phyloP scores from a whole-genome alignment of 2,329 filamentous ascomycete genomes.

The Penicillium aurantiogriseum region DNA sequence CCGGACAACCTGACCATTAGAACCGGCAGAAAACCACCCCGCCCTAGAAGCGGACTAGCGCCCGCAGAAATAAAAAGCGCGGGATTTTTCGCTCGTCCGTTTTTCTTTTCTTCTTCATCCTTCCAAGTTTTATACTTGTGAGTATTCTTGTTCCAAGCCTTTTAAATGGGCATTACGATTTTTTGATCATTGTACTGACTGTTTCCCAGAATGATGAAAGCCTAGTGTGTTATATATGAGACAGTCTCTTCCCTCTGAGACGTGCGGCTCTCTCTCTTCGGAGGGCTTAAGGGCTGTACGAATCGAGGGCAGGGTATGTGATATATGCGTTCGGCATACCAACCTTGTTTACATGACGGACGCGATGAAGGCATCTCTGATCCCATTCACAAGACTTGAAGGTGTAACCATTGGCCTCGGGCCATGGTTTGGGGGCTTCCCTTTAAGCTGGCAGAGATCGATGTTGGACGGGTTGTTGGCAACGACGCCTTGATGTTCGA shows the following conservation, averaged over 20 bases:
- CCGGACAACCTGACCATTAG: neutral
- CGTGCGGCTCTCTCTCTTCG: conserved; percentile 72
- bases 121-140: conserved; percentile 99
- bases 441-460: conserved; percentile 1
- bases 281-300: conserved; percentile 83
- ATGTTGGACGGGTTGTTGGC: conserved; percentile 11
- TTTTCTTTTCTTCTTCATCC: conserved; percentile 71
- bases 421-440: conserved; percentile 6
- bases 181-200: conserved; percentile 23
- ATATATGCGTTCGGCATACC: conserved; percentile 99
- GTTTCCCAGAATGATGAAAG: conserved; percentile 90
- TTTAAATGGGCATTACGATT: neutral
- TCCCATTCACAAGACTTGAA: conserved; percentile 50
- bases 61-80: conserved; percentile 24
- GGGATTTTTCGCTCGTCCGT: conserved; percentile 27
- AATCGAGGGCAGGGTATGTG: conserved; percentile 71
- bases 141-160: conserved; percentile 45
- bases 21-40: conserved; percentile 14
- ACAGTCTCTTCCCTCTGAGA: conserved; percentile 61
- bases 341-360: conserved; percentile 93
- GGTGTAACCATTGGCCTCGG: conserved; percentile 30
- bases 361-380: conserved; percentile 99
- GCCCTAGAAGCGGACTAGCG: conserved; percentile 28
- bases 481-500: neutral
- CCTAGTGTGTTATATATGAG: conserved; percentile 94